Evolutionary conservation across 352 stramenopile genomes (phyloP), one percentile per base, ranked within the genome.

Genomic region (Pythium aquatile): DNA sequence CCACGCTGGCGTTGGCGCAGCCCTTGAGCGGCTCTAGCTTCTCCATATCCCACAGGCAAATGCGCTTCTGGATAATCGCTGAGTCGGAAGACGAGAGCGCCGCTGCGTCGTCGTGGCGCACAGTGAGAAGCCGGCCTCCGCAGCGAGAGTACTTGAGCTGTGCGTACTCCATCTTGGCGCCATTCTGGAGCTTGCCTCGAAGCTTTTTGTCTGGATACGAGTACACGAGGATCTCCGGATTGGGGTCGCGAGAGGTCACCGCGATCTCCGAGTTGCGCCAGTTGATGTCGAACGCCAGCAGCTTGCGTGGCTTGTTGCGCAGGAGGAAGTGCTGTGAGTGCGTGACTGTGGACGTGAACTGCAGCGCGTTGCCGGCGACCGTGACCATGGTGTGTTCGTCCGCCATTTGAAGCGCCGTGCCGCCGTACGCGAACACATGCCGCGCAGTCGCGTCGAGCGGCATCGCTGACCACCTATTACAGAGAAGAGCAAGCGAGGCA

Each of bases 201-300:
- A 76, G 68, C 69, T 90, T 92, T 71, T 91, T 91, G 71, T 94
- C 83, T 1, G 82, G 82, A 30, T 88, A 83, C 71, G 84, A 87
- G 55, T 88, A 90, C 32, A 94, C 64, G 14, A 73, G 67, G 35
- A 94, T 87, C 39, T 77, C 68, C 0, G 79, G 72, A n/a, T 75
- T 66, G 0, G 79, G 79, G 53, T 92, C 83, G 17, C 78, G 73
- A 16, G 69, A 62, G 0, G 78, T 79, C 48, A 92, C 61, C 0
- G 81, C 85, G 52, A 94, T 70, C n/a, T 79, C 79, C 3, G 66
- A 62, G 4, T 70, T 78, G 55, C 74, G 79, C 72, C 74, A 83
- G 61, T 87, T 89, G 63, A 78, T 74, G 44, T 91, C 85, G 33
- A 91, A 90, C 24, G 79, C 76, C 3, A 85, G 71, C 49, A 92